phyloP scores from a whole-genome alignment of 257 asterid species.

The Ajuga chamaepitys region DNA sequence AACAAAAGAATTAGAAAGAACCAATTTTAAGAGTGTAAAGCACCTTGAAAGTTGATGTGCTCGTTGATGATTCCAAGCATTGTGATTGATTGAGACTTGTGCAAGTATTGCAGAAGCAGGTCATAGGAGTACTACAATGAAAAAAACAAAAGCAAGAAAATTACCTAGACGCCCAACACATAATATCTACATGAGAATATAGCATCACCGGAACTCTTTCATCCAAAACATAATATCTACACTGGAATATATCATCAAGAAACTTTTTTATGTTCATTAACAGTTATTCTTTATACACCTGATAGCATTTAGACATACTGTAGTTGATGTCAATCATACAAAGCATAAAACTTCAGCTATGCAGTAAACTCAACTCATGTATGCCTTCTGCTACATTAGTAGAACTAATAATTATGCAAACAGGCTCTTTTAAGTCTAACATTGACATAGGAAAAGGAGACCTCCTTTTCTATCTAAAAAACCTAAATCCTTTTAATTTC shows the following conservation, averaged over 20 bases:
- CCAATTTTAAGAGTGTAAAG: conserved; percentile 4
- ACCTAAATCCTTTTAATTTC: not conserved
- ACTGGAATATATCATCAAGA: no score
- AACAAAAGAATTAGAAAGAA: not conserved
- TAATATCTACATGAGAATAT: not conserved
- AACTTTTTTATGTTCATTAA: not conserved
- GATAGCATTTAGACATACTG: not conserved
- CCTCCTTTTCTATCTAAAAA: not conserved
- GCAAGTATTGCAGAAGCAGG: conserved; percentile 83
- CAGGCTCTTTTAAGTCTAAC: not conserved
- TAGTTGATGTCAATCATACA: not conserved
- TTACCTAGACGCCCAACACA: conserved; percentile 3
- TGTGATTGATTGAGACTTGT: conserved; percentile 74
- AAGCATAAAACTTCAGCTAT: not conserved
- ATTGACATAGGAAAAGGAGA: not conserved
- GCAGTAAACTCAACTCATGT: not conserved
- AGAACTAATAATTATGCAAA: not conserved
- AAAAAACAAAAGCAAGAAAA: conserved; percentile 16
- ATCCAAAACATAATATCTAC: not conserved
- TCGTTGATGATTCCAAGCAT: conserved; percentile 95
- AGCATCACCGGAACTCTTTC: not conserved
- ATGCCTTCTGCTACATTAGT: not conserved
- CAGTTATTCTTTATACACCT: not conserved
- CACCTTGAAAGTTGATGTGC: conserved; percentile 93
- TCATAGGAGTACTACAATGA: conserved; percentile 73